These are phyloP conservation scores for Alternaria panax DNA, from an alignment of 2,329 filamentous ascomycete species.

Conservation along the genomic window DNA sequence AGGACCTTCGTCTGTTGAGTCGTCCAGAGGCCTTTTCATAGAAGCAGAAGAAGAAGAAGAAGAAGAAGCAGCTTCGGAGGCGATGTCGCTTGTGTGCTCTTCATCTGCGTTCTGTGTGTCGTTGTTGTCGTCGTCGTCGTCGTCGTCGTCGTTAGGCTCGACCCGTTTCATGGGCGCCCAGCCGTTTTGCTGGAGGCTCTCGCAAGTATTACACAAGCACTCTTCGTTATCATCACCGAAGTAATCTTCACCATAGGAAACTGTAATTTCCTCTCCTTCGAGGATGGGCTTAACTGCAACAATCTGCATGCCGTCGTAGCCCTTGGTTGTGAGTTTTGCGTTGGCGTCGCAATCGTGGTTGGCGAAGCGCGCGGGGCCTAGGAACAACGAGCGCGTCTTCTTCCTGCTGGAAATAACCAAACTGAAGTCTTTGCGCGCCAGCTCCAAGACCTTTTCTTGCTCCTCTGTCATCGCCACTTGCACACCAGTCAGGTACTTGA, in stretches of 20 bases:
- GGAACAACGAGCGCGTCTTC: slow-evolving; percentile 89
- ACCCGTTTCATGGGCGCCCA: slow-evolving; percentile 67
- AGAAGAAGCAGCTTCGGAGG: slow-evolving; percentile 15
- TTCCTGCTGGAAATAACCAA: slow-evolving; percentile 93
- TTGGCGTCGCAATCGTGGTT: slow-evolving; percentile 98
- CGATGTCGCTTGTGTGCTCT: background rate
- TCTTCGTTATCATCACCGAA: slow-evolving; percentile 96
- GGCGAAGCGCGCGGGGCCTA: slow-evolving; percentile 93
- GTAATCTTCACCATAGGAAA: slow-evolving; percentile 94
- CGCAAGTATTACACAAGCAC: slow-evolving; percentile 89
- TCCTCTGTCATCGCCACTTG: slow-evolving; percentile 92
- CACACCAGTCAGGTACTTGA: slow-evolving; percentile 91
- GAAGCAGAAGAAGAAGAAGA: slow-evolving; percentile 24
- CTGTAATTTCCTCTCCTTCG: slow-evolving; percentile 92
- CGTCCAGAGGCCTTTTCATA: slow-evolving; percentile 39
- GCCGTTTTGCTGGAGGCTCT: slow-evolving; percentile 76
- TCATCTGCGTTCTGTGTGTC: slow-evolving; percentile 18
- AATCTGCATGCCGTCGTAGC: slow-evolving; percentile 88
- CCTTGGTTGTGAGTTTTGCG: slow-evolving; percentile 82
- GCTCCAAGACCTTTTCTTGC: slow-evolving; percentile 81
- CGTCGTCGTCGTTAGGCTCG: slow-evolving; percentile 44
- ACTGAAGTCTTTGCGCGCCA: slow-evolving; percentile 91
- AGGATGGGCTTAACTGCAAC: slow-evolving; percentile 83
- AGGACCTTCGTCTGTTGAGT: slow-evolving; percentile 21
- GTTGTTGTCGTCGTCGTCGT: slow-evolving; percentile 17